Conservation (phyloP, 345 rosid species). For the Arabidopsis arenosa region DNA sequence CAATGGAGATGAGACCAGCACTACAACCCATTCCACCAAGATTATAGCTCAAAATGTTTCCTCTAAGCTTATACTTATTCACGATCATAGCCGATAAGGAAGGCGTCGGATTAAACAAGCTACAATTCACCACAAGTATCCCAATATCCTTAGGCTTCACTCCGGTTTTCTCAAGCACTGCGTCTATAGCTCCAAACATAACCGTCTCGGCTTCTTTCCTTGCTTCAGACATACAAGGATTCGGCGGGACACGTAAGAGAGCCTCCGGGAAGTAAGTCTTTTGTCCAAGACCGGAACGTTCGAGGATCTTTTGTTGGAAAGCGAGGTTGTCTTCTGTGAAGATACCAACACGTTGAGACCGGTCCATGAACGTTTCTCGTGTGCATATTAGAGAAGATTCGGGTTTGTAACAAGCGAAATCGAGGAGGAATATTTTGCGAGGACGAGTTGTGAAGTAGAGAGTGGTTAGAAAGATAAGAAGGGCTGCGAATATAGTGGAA, state of each 20-base stretch:
- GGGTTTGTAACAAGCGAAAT: constrained; percentile 85
- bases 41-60: constrained; percentile 55
- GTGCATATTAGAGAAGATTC: constrained; percentile 54
- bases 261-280: constrained; percentile 78
- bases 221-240: constrained; percentile 48
- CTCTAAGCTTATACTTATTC: constrained; percentile 55
- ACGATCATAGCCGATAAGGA: constrained; percentile 56
- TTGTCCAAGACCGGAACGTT: constrained; percentile 82
- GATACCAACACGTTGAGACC: constrained; percentile 47
- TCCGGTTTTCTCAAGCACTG: constrained; percentile 52
- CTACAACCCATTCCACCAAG: constrained; percentile 76
- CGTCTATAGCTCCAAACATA: constrained; percentile 59
- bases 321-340: constrained; percentile 70
- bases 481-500: constrained; percentile 46
- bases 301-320: constrained; percentile 82
- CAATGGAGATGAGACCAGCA: constrained; percentile 64
- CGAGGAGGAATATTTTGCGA: constrained; percentile 63
- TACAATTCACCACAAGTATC: constrained; percentile 56
- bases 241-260: constrained; percentile 51
- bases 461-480: constrained; percentile 58
- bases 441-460: constrained; percentile 79
- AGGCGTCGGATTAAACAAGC: constrained; percentile 63
- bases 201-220: constrained; percentile 53
- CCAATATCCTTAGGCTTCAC: constrained; percentile 51
- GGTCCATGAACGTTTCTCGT: constrained; percentile 67